Evolutionary conservation across 352 stramenopile genomes (phyloP).

Genomic region (Globisporangium solare): DNA sequence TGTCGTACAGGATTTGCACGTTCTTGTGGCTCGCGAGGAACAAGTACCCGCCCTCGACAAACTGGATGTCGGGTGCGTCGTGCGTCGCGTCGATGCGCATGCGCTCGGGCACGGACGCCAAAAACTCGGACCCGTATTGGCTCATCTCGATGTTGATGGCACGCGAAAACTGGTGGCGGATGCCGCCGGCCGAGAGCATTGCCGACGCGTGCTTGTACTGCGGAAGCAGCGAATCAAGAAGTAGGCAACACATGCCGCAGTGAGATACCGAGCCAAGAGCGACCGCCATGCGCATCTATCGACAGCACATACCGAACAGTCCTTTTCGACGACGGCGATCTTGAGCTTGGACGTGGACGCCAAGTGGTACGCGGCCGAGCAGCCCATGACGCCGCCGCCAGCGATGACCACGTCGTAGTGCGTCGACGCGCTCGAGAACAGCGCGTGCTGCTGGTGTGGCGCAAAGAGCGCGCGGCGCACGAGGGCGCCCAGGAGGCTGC

Average conservation of each 20-base stretch:
- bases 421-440: conserved; percentile 3
- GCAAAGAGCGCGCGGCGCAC: neutral
- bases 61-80: conserved; percentile 69
- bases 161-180: conserved; percentile 82
- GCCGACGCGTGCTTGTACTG: conserved; percentile 84
- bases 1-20: conserved; percentile 42
- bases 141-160: conserved; percentile 74
- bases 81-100: conserved; percentile 41
- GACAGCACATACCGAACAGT: conserved; percentile 51
- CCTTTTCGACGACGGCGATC: conserved; percentile 73
- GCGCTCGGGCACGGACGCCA: conserved; percentile 39
- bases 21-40: conserved; percentile 74
- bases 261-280: neutral
- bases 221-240: neutral
- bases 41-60: conserved; percentile 77
- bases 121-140: conserved; percentile 75
- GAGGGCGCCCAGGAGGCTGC: too few species aligned
- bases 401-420: conserved; percentile 79
- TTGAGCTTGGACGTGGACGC: conserved; percentile 59
- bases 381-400: conserved; percentile 80
- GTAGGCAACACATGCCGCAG: neutral
- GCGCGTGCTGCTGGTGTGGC: neutral
- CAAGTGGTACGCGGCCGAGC: conserved; percentile 83
- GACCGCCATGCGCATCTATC: neutral
- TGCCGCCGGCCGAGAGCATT: conserved; percentile 70